Percentiles rank a stretch among this genome's conserved stretches.
These are phyloP conservation scores for Setomelanomma holmii DNA, from an alignment of 2,329 filamentous ascomycete species.

Conservation along the genomic window DNA sequence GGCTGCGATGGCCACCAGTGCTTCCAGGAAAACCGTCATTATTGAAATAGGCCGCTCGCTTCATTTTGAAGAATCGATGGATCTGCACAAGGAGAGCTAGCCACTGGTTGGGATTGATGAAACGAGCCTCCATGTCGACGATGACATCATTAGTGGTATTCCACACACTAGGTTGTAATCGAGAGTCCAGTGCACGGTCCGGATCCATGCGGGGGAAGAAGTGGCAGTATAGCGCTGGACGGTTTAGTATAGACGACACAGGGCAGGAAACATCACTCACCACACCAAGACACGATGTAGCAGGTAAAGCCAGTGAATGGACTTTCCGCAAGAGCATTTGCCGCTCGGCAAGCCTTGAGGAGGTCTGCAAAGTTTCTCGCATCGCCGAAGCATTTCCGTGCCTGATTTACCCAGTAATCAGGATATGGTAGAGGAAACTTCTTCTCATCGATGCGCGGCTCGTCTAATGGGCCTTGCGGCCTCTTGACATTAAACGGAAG, in stretches of 20 bases:
- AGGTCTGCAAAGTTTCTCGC: conserved; percentile 70
- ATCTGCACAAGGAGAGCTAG: conserved; percentile 17
- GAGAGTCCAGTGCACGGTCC: conserved; percentile 57
- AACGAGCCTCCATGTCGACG: conserved; percentile 19
- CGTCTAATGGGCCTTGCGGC: conserved; percentile 66
- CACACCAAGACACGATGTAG: conserved; percentile 71
- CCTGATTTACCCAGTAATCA: conserved; percentile 68
- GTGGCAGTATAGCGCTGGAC: conserved; percentile 65
- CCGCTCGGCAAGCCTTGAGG: conserved; percentile 66
- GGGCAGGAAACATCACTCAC: conserved; percentile 34
- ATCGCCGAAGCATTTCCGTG: conserved; percentile 69
- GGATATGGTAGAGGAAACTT: conserved; percentile 15
- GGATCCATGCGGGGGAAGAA: conserved; percentile 75
- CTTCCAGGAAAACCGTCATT: conserved; percentile 25
- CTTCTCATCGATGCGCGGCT: conserved; percentile 59
- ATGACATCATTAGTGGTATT: conserved; percentile 24
- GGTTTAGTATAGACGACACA: conserved; percentile 3
- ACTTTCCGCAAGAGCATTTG: conserved; percentile 69
- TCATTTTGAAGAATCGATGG: no score
- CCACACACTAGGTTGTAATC: conserved; percentile 21
- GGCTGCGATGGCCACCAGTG: conserved; percentile 7
- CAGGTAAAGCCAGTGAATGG: conserved; percentile 71
- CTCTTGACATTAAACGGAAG: conserved; percentile 62
- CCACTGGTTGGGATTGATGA: conserved; percentile 22
- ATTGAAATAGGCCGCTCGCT: conserved; percentile 15